A percentile compares a stretch with the other conserved stretches of the same genome.
Evolutionary conservation across 352 stramenopile genomes (phyloP).

Genomic region (Globisporangium perplexum): DNA sequence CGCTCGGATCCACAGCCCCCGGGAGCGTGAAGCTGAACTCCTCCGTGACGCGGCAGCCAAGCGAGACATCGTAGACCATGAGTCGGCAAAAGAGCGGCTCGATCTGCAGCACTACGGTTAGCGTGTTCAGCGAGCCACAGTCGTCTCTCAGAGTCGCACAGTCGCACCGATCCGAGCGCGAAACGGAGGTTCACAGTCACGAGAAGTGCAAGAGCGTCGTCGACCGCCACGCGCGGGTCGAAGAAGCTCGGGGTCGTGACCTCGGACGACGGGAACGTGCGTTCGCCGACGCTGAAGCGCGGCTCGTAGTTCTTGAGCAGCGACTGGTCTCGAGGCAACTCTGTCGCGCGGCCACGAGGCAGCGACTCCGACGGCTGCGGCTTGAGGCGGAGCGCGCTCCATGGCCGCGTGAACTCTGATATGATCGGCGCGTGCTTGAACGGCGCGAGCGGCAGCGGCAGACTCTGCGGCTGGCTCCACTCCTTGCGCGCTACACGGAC

Average conservation of each 20-base stretch:
- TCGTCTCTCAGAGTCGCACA: neutral
- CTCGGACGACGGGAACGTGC: conserved; percentile 45
- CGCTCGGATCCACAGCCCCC: conserved; percentile 8
- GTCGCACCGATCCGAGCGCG: conserved; percentile 40
- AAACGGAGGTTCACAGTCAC: conserved; percentile 40
- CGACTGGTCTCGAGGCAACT: conserved; percentile 20
- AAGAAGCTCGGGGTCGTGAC: conserved; percentile 30
- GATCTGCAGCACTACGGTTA: conserved; percentile 22
- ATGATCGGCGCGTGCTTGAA: conserved; percentile 24
- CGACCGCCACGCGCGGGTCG: conserved; percentile 35
- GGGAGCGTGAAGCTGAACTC: conserved; percentile 59
- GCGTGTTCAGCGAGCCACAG: neutral
- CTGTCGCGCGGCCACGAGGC: neutral
- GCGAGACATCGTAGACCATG: conserved; percentile 52
- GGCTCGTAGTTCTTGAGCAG: conserved; percentile 68
- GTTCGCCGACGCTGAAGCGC: conserved; percentile 26
- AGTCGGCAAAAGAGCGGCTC: conserved; percentile 58
- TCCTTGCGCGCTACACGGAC: conserved; percentile 5
- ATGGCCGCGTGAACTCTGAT: conserved; percentile 29
- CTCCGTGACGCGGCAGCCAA: conserved; percentile 50
- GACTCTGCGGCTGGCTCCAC: conserved; percentile 1
- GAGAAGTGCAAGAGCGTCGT: conserved; percentile 45
- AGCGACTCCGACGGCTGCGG: neutral
- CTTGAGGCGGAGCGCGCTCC: conserved; percentile 23
- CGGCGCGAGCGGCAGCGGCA: conserved; percentile 20